Conservation (phyloP, 768 basidiomycete species). For the Lepiota brunneoincarnata region DNA sequence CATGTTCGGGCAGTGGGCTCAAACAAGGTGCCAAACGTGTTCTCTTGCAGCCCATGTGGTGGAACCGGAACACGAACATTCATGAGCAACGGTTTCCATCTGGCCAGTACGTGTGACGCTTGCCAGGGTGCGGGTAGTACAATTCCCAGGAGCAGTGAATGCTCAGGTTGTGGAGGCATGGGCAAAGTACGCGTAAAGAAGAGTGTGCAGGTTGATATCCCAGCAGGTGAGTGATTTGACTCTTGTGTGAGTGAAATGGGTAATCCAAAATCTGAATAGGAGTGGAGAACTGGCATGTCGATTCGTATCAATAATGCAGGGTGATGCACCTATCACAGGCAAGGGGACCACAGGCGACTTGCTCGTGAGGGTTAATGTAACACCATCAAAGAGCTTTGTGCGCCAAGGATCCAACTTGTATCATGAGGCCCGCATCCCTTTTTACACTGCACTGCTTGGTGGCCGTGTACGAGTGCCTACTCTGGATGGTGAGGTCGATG, state of each 20-base stretch:
- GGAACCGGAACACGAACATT: constrained; percentile 89
- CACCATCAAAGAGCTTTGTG: constrained; percentile 79
- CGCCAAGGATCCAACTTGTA: constrained; percentile 92
- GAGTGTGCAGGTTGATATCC: constrained; percentile 77
- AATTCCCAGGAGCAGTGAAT: constrained; percentile 76
- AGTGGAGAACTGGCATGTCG: constrained; percentile 93
- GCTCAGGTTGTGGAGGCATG: constrained; percentile 78
- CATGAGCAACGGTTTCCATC: constrained; percentile 92
- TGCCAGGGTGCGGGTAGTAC: constrained; percentile 82
- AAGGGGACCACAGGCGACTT: constrained; percentile 83
- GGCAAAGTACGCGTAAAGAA: constrained; percentile 85
- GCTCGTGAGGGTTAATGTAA: constrained; percentile 81
- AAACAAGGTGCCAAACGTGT: constrained; percentile 82
- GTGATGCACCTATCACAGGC: constrained; percentile 81
- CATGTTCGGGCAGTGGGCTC: constrained; percentile 85
- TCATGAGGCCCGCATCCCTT: constrained; percentile 85
- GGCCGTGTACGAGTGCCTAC: constrained; percentile 92
- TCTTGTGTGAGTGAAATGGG: constrained; percentile 9
- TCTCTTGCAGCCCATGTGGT: constrained; percentile 74
- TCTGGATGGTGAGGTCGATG: constrained; percentile 92
- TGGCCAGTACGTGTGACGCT: constrained; percentile 85
- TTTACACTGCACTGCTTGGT: constrained; percentile 91
- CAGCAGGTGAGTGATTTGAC: constrained; percentile 60
- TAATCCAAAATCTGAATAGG: constrained; percentile 40
- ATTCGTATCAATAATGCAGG: constrained; percentile 76